phyloP scores from a whole-genome alignment of 1,284 basidiomycete species.

The Heterobasidion annosum region DNA sequence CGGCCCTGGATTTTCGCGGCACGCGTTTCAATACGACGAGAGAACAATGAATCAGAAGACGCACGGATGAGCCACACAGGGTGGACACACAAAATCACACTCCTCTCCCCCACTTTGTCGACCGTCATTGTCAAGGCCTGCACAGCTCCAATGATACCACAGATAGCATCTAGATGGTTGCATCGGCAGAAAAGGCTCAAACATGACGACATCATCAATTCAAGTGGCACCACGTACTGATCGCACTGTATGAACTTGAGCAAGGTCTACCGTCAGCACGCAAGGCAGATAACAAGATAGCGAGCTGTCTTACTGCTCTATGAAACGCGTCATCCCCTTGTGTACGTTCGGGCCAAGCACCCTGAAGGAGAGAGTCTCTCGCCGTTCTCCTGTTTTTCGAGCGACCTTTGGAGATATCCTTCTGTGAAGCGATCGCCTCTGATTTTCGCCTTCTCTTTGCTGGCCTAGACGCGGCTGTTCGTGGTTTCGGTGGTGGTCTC shows the following conservation, averaged over 20 bases:
- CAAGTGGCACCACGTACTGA: constrained; percentile 4
- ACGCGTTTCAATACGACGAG: too few relatives aligned
- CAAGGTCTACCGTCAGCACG: too few relatives aligned
- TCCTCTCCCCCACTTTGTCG: constrained; percentile 17
- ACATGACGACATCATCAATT: not conserved
- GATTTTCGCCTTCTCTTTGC: too few relatives aligned
- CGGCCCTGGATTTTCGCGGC: too few relatives aligned
- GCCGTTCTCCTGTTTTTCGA: too few relatives aligned
- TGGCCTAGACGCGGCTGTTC: too few relatives aligned
- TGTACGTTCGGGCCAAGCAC: too few relatives aligned
- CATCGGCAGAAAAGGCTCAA: not conserved
- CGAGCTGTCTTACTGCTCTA: constrained; percentile 7
- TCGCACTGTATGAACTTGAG: constrained; percentile 12
- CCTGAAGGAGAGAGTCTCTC: too few relatives aligned
- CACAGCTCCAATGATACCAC: constrained; percentile 28
- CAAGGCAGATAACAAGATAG: too few relatives aligned
- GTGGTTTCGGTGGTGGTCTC: too few relatives aligned
- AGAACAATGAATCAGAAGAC: not conserved
- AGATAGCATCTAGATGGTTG: constrained; percentile 19
- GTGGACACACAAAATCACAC: constrained; percentile 19
- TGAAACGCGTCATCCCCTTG: constrained; percentile 3
- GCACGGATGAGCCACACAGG: constrained; percentile 11
- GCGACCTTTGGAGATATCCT: too few relatives aligned
- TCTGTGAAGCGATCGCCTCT: too few relatives aligned
- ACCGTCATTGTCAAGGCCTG: constrained; percentile 13